Percentiles rank a stretch among this genome's conserved stretches.
These are phyloP conservation scores for Cordyceps cicadae DNA, from an alignment of 2,329 filamentous ascomycete genomes.

Conservation along the genomic window DNA sequence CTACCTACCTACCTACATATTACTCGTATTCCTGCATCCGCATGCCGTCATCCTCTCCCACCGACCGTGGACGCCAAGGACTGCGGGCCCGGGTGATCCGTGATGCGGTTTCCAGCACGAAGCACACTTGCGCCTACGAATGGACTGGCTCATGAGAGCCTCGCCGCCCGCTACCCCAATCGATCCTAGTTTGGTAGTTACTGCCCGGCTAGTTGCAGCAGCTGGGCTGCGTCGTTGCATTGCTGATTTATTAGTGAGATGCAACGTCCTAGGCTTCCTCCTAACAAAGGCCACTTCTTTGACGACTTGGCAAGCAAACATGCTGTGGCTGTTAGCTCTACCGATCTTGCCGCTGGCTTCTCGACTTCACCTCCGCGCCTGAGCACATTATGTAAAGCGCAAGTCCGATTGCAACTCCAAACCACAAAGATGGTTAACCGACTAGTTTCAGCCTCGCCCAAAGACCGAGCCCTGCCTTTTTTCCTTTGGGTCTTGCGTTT, in stretches of 20 bases:
- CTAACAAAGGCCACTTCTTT: too few relatives aligned
- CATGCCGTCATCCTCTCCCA: constrained; percentile 9
- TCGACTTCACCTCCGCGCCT: not conserved
- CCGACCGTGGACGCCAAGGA: not conserved
- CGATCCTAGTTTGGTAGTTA: not conserved
- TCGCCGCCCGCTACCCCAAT: not conserved
- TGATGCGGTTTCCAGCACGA: not conserved
- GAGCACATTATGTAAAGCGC: not conserved
- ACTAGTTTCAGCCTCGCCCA: constrained; percentile 1
- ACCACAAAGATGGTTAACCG: not conserved
- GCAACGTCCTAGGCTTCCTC: not conserved
- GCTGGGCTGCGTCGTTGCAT: not conserved
- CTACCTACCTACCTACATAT: too few relatives aligned
- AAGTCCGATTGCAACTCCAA: not conserved
- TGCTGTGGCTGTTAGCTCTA: not conserved
- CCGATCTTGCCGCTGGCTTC: constrained; percentile 1
- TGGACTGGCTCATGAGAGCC: not conserved
- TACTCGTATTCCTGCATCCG: constrained; percentile 9
- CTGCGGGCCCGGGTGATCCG: constrained; percentile 3
- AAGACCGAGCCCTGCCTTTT: not conserved
- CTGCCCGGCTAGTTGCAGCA: too few relatives aligned
- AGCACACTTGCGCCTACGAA: not conserved
- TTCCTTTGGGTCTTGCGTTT: constrained; percentile 1
- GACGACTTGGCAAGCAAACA: too few relatives aligned
- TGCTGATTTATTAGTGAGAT: constrained; percentile 1